Percentiles rank a stretch among this genome's conserved stretches.
Evolutionary conservation across 192 early-diverging fungal species (phyloP).

Genomic region (Radiomyces spectabilis): DNA sequence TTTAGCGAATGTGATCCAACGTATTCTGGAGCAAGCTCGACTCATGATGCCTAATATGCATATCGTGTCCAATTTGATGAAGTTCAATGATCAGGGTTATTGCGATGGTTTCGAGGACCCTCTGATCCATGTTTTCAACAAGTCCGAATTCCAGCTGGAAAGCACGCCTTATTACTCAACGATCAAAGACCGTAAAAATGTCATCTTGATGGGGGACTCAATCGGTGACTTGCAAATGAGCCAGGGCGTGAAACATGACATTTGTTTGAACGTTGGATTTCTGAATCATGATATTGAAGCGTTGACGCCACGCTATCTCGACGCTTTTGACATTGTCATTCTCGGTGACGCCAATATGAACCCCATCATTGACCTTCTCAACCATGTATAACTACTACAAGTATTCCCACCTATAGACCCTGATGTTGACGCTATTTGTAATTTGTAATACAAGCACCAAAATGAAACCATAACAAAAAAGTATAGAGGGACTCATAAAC

Average conservation of each 20-base stretch:
- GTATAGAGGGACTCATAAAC: too few species aligned
- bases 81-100: constrained; percentile 43
- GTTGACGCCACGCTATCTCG: constrained; percentile 40
- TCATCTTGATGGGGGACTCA: constrained; percentile 67
- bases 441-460: too few species aligned
- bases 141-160: constrained; percentile 50
- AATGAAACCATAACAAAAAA: too few species aligned
- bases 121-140: constrained; percentile 68
- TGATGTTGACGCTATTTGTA: too few species aligned
- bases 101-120: constrained; percentile 58
- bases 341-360: constrained; percentile 37
- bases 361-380: constrained; percentile 14
- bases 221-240: constrained; percentile 66
- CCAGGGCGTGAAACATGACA: constrained; percentile 46
- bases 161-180: constrained; percentile 30
- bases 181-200: constrained; percentile 42
- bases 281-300: constrained; percentile 56
- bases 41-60: constrained; percentile 50
- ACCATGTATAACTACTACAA: neutral
- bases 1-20: constrained; percentile 56
- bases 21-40: constrained; percentile 32
- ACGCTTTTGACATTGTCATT: constrained; percentile 62
- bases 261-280: constrained; percentile 60
- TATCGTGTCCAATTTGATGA: constrained; percentile 66
- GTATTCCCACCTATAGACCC: too few species aligned